phyloP scores from a whole-genome alignment of 78 protist species.

The Bodo saltans region DNA sequence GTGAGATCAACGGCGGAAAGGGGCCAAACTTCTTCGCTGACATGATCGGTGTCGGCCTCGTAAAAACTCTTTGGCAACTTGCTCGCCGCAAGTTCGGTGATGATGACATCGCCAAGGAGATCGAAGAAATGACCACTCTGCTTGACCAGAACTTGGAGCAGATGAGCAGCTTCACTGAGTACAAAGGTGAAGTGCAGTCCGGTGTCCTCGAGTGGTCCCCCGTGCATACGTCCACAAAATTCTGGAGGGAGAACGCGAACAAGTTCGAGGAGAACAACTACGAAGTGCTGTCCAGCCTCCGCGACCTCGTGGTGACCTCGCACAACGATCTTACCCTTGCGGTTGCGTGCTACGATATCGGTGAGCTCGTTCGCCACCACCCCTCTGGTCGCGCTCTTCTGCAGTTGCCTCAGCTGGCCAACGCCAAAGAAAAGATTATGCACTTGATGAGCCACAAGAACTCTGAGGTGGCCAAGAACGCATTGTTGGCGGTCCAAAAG shows the following conservation, averaged over 20 bases:
- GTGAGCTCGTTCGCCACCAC: constrained; percentile 77
- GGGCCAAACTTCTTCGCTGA: constrained; percentile 8
- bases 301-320: background rate
- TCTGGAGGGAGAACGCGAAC: constrained; percentile 81
- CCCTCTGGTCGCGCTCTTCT: constrained; percentile 56
- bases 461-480: background rate
- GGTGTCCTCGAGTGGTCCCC: constrained; percentile 84
- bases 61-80: constrained; percentile 30
- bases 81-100: constrained; percentile 64
- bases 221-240: constrained; percentile 74
- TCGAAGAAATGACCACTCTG: background rate
- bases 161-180: constrained; percentile 45
- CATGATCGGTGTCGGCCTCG: constrained; percentile 57
- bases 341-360: constrained; percentile 86
- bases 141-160: constrained; percentile 5
- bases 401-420: background rate
- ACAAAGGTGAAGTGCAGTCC: constrained; percentile 58
- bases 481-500: background rate
- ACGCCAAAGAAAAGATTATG: background rate
- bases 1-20: background rate
- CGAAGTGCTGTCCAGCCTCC: constrained; percentile 2
- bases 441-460: background rate
- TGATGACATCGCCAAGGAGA: constrained; percentile 57
- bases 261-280: constrained; percentile 68
- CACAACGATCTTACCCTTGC: constrained; percentile 36